phyloP scores from a whole-genome alignment of 306 rosid genomes.

The Comarum palustre region DNA sequence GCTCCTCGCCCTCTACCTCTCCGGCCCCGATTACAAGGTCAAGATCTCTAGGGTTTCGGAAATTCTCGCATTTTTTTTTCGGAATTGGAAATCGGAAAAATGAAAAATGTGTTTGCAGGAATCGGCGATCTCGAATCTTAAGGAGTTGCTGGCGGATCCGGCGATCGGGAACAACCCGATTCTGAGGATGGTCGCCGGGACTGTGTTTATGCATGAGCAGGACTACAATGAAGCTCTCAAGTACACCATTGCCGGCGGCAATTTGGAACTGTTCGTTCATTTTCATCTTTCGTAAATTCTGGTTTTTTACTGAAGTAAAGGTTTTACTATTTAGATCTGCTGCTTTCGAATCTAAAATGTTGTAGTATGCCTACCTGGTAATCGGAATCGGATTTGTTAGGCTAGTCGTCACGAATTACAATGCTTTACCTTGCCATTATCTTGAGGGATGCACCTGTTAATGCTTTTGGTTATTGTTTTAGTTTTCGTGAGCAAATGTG shows the following conservation, averaged over 20 bases:
- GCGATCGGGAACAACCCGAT: slow-evolving; percentile 71
- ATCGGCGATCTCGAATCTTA: slow-evolving; percentile 54
- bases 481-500: not conserved
- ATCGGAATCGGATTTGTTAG: not conserved
- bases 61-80: not conserved
- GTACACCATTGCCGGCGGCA: slow-evolving; percentile 86
- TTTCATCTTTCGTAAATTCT: not conserved
- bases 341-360: not conserved
- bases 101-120: slow-evolving; percentile 48
- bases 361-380: not conserved
- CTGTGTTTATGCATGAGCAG: slow-evolving; percentile 73
- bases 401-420: not conserved
- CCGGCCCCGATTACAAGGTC: slow-evolving; percentile 67
- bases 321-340: not conserved
- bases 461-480: not conserved
- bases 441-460: not conserved
- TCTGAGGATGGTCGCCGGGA: slow-evolving; percentile 78
- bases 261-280: slow-evolving; percentile 77
- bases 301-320: not conserved
- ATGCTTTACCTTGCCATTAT: not conserved
- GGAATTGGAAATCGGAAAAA: not conserved
- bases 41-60: not conserved
- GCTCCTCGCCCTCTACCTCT: slow-evolving; percentile 80
- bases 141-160: slow-evolving; percentile 84
- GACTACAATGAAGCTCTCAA: slow-evolving; percentile 90